Conservation (phyloP, 2,329 filamentous ascomycete genomes). For the Trichophyton verrucosum region DNA sequence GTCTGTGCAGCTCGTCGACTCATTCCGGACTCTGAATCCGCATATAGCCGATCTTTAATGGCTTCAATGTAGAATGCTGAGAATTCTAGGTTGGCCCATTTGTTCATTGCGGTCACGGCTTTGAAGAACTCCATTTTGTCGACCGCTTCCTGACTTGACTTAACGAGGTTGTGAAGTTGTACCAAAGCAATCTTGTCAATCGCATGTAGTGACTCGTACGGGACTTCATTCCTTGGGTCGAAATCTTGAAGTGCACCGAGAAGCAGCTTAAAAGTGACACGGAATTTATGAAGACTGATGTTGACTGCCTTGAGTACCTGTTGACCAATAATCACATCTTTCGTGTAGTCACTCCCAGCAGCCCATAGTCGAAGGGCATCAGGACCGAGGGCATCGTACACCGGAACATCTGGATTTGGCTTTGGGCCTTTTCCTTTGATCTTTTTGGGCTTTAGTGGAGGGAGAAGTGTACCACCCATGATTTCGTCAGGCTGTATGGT, state of each 20-base stretch:
- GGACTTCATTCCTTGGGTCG: constrained; percentile 26
- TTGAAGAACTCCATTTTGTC: constrained; percentile 70
- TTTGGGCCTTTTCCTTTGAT: constrained; percentile 39
- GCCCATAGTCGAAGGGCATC: constrained; percentile 86
- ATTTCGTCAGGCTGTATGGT: constrained; percentile 69
- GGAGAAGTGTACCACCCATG: constrained; percentile 68
- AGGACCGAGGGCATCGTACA: constrained; percentile 63
- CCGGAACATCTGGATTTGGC: constrained; percentile 23
- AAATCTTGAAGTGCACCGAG: constrained; percentile 58
- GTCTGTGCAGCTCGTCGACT: constrained; percentile 46
- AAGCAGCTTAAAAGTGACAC: constrained; percentile 81
- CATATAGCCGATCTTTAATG: constrained; percentile 84
- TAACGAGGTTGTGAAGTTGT: constrained; percentile 56
- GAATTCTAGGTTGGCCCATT: constrained; percentile 69
- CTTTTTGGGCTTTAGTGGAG: constrained; percentile 54
- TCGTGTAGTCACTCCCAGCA: constrained; percentile 81
- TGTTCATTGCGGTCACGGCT: constrained; percentile 59
- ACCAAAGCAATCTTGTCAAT: constrained; percentile 64
- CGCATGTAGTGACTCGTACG: constrained; percentile 42
- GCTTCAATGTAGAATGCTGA: constrained; percentile 92
- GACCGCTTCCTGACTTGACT: constrained; percentile 53
- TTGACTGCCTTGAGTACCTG: constrained; percentile 66
- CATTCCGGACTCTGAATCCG: constrained; percentile 55
- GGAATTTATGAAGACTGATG: constrained; percentile 67
- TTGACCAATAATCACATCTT: constrained; percentile 71